phyloP scores from a whole-genome alignment of 2,329 filamentous ascomycete species.

The Cadophora gregata region DNA sequence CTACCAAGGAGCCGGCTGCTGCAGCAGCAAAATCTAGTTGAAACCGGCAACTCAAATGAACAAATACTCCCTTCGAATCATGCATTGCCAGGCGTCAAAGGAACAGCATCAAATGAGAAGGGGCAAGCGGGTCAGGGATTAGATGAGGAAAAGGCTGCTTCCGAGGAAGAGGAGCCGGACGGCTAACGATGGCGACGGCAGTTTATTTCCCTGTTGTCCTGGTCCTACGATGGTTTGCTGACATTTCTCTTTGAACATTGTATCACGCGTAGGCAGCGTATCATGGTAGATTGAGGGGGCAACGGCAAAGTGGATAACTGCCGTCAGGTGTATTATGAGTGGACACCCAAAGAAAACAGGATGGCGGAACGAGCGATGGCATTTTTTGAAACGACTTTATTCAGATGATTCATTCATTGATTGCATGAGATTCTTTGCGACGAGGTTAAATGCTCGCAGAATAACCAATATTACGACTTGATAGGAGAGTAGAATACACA shows the following conservation, averaged over 20 bases:
- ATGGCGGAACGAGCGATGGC: slow-evolving; percentile 12
- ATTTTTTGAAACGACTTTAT: slow-evolving; percentile 30
- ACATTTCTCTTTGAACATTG: slow-evolving; percentile 32
- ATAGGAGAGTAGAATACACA: slow-evolving; percentile 42
- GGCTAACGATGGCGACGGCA: slow-evolving; percentile 63
- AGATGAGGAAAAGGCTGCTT: slow-evolving; percentile 61
- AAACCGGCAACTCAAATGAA: slow-evolving; percentile 64
- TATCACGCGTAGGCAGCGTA: slow-evolving; percentile 17
- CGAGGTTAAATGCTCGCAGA: slow-evolving; percentile 17
- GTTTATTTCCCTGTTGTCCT: slow-evolving; percentile 67
- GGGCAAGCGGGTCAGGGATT: slow-evolving; percentile 45
- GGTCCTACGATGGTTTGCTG: slow-evolving; percentile 38
- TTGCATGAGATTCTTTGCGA: slow-evolving; percentile 5
- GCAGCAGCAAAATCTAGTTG: slow-evolving; percentile 47
- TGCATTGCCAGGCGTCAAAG: slow-evolving; percentile 45
- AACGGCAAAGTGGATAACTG: slow-evolving; percentile 68
- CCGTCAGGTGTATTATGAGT: slow-evolving; percentile 49
- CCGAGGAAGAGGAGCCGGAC: slow-evolving; percentile 71
- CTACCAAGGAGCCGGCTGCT: slow-evolving; percentile 32
- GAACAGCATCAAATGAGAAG: slow-evolving; percentile 38
- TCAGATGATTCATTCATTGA: slow-evolving; percentile 19
- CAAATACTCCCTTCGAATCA: slow-evolving; percentile 41
- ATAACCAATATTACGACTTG: slow-evolving; percentile 25
- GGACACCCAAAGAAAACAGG: slow-evolving; percentile 18
- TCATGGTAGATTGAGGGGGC: slow-evolving; percentile 52